Conservation (phyloP, 2,329 filamentous ascomycete genomes). For the Cercospora berteroae region DNA sequence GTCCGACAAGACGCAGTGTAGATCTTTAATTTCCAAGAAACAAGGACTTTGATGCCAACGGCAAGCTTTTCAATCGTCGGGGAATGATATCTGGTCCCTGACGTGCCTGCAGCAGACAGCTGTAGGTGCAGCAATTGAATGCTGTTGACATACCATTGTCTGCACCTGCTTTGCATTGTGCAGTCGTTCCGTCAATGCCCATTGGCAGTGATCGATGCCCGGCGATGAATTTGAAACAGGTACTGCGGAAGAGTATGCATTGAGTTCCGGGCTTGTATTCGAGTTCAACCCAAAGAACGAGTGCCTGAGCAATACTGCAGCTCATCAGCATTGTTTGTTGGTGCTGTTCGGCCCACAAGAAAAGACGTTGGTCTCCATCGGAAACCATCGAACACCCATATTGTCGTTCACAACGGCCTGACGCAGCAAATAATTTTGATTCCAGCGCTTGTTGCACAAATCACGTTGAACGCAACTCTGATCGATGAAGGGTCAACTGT, state of each 20-base stretch:
- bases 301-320: background rate
- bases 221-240: background rate
- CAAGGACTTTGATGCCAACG: background rate
- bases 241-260: background rate
- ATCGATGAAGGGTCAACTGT: background rate
- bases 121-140: background rate
- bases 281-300: background rate
- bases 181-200: background rate
- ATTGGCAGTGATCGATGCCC: background rate
- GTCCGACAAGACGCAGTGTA: background rate
- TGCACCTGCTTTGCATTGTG: background rate
- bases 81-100: background rate
- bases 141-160: background rate
- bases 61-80: background rate
- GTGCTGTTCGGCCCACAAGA: background rate
- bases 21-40: background rate
- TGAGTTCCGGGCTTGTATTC: background rate
- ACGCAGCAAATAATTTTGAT: background rate
- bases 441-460: background rate
- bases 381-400: background rate
- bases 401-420: background rate
- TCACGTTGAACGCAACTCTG: background rate
- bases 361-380: slow-evolving; percentile 2
- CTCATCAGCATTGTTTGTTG: background rate
- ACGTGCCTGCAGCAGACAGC: background rate